Conservation (phyloP, 2,329 filamentous ascomycete species). For the Annulohypoxylon truncatum region DNA sequence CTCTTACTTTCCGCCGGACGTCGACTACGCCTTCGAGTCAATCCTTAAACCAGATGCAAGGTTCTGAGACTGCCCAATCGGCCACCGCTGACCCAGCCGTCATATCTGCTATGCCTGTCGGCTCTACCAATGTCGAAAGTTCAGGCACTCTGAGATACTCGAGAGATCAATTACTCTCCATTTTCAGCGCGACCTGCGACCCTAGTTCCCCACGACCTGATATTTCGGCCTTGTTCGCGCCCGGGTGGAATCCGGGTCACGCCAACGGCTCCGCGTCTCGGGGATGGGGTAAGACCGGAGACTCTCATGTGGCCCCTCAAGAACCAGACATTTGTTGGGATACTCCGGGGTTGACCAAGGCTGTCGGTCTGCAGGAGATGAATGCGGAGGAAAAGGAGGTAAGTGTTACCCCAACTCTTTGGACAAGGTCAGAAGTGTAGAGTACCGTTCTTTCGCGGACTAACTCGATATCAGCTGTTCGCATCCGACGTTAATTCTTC, state of each 20-base stretch:
- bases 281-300: conserved; percentile 82
- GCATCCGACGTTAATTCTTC: conserved; percentile 90
- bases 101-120: conserved; percentile 67
- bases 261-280: conserved; percentile 71
- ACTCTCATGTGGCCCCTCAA: conserved; percentile 77
- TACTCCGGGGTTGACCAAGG: conserved; percentile 72
- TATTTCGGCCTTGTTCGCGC: conserved; percentile 75
- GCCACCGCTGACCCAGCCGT: conserved; percentile 60
- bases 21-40: conserved; percentile 65
- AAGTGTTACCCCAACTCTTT: conserved; percentile 44
- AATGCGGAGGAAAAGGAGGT: conserved; percentile 70
- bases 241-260: conserved; percentile 82
- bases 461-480: conserved; percentile 72
- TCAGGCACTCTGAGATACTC: conserved; percentile 72
- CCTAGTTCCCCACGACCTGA: conserved; percentile 65
- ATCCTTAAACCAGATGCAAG: conserved; percentile 55
- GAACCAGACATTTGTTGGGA: conserved; percentile 97
- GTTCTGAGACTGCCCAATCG: conserved; percentile 47
- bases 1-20: conserved; percentile 72
- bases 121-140: conserved; percentile 61
- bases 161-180: conserved; percentile 80
- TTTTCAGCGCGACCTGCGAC: conserved; percentile 67
- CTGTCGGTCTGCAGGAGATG: conserved; percentile 80
- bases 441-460: conserved; percentile 31
- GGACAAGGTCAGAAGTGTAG: background rate